Base-by-base conservation (phyloP, 257 asterid species). In the Craterostigma plantagineum region DNA sequence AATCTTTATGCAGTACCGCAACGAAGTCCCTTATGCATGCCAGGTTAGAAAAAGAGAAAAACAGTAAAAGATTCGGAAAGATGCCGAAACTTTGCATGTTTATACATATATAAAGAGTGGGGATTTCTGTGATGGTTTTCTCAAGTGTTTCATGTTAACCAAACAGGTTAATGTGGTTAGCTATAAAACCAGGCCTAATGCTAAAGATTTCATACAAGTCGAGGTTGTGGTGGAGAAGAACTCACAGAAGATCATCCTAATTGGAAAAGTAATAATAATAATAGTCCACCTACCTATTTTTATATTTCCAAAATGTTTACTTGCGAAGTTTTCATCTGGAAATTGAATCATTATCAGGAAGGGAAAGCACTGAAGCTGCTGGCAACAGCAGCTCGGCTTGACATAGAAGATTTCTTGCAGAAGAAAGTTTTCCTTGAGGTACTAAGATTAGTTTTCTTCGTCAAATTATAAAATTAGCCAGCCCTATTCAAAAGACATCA, bases 231-330 rank as follows among this genome's bases (percentile, higher is more conserved):
- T 79, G 58, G 98, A 87, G 80, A 87, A 72, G 60, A 68, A 76
- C 61, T 73, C 95, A 1, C 98, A 87, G 57, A 87, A 82, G 64
- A 72, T 72, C 66, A 82, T 87, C 71, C 93, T 87, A 52, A 76
- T 87, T 30, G 98, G 93, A 50, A 87, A 82, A 93, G 95, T 76
- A 69, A n/a, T n/a, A n/a, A n/a, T n/a, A n/a, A n/a, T n/a, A n/a
- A n/a, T n/a, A n/a, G n/a, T n/a, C n/a, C n/a, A n/a, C n/a, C n/a
- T n/a, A n/a, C n/a, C 37, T 33, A 43, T 11, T 18, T 35, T 44
- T 53, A 38, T 44, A 33, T 14, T 39, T 14, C 30, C 30, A 23
- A 23, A 23, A 23, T 40, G 4, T 36, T 36, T 36, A 12, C 40
- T 12, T 36, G 40, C 11, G 40, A 12, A 10, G 3, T 12, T 9